These are phyloP conservation scores for Elsinoe necatrix DNA, from an alignment of 2,329 filamentous ascomycete genomes.

Conservation along the genomic window DNA sequence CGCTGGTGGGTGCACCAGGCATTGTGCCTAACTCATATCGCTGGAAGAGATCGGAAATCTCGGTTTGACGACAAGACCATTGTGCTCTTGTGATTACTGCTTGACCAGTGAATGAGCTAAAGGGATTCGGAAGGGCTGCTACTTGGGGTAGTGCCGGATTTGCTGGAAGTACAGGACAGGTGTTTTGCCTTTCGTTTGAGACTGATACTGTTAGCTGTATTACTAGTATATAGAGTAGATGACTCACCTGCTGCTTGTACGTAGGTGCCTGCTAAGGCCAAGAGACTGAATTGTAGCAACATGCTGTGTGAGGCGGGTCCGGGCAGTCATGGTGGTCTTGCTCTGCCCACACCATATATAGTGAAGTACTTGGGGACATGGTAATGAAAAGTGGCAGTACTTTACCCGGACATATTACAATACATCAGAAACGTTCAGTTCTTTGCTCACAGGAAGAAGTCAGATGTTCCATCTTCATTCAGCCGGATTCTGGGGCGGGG, in stretches of 20 bases:
- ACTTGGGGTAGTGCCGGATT: background rate
- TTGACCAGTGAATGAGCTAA: constrained; percentile 32
- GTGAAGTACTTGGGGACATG: background rate
- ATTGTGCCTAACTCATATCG: constrained; percentile 32
- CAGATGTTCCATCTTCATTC: background rate
- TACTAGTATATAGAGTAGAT: background rate
- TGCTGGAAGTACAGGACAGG: background rate
- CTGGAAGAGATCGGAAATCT: constrained; percentile 31
- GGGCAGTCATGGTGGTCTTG: background rate
- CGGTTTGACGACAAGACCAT: constrained; percentile 31
- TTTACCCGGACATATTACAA: constrained; percentile 3
- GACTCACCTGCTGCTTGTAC: background rate
- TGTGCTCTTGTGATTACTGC: constrained; percentile 30
- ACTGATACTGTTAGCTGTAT: background rate
- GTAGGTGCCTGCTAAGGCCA: background rate
- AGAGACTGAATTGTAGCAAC: background rate
- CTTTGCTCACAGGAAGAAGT: background rate
- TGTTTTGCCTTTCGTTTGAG: background rate
- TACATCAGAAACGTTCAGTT: background rate
- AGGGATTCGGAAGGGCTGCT: constrained; percentile 29
- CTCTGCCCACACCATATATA: background rate
- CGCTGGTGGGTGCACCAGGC: constrained; percentile 29
- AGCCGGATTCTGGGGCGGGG: background rate
- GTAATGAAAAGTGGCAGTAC: background rate
- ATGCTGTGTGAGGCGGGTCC: background rate